Evolutionary conservation across 129 eudicot genomes (phyloP), one percentile per base, ranked within the genome.

Genomic region (Flaveria linearis): DNA sequence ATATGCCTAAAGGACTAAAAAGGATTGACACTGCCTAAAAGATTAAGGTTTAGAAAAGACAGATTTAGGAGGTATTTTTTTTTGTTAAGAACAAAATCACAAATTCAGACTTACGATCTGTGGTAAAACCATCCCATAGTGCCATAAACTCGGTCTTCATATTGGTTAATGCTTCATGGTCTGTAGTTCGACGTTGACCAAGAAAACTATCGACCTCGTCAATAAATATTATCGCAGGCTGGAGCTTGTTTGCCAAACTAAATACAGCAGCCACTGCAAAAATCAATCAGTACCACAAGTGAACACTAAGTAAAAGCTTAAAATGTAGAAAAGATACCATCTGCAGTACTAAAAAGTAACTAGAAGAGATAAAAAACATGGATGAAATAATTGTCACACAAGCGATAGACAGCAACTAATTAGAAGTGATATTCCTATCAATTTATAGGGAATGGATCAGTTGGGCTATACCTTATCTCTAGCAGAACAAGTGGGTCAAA

Each of bases 71-170:
- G 23, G 14, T 16, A 30, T 30, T 8, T 30, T 56, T 25, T 20
- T 20, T 20, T 25, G 0, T 22, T 22, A 4, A 25, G 8, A 25
- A 25, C 8, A 63, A 7, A n/a, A 2, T 11, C 51, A 25, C 8
- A 63, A 7, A n/a, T 1, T 11, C 51, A 18, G 41, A 84, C 98
- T 75, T 80, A 92, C 96, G 92, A 69, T 92, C 96, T 39, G 98
- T 92, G 62, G 96, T 90, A 79, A 92, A 92, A 63, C 98, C 98
- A 83, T 90, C 96, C 96, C 95, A 90, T 76, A 92, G 64, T 63
- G 96, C 86, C 98, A 92, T 92, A 79, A 92, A 92, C 87, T 90
- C 96, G 0, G 96, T 92, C 72, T 92, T 92, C 96, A 92, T 92
- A 60, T 90, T 92, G 60, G 90, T 88, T 55, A 88, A 49, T 25